phyloP scores from a whole-genome alignment of 805 yeast genomes.

The Yamadazyma sp. region DNA sequence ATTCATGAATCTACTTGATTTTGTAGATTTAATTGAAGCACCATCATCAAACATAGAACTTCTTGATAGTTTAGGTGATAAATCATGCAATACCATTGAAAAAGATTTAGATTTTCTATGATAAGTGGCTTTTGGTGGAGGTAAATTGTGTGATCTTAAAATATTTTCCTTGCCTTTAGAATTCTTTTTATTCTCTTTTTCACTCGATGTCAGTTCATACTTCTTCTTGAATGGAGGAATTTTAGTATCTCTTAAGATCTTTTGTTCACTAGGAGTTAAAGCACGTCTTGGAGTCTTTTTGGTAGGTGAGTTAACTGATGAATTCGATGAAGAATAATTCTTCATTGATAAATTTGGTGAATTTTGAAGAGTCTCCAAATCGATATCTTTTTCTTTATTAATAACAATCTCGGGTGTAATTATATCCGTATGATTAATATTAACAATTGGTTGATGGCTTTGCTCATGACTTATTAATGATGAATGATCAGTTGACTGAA shows the following conservation, averaged over 20 bases:
- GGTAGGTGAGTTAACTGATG: slow-evolving; percentile 1
- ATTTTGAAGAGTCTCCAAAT: slow-evolving; percentile 6
- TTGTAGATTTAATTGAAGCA: slow-evolving; percentile 10
- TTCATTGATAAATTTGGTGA: slow-evolving; percentile 4
- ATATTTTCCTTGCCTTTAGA: slow-evolving; percentile 1
- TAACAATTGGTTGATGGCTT: slow-evolving; percentile 1
- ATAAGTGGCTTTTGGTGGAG: slow-evolving; percentile 3
- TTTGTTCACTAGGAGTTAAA: slow-evolving; percentile 23
- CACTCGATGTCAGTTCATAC: too few species aligned
- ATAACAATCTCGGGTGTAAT: slow-evolving; percentile 18
- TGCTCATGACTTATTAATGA: slow-evolving; percentile 17
- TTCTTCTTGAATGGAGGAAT: slow-evolving; percentile 21
- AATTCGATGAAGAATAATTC: neutral
- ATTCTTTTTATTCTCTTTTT: neutral
- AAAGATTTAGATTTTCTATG: slow-evolving; percentile 23
- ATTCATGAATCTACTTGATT: slow-evolving; percentile 17
- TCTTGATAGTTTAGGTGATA: slow-evolving; percentile 17
- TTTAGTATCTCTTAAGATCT: slow-evolving; percentile 20
- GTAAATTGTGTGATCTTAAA: neutral
- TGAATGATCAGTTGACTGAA: slow-evolving; percentile 30
- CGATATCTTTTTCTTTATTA: slow-evolving; percentile 9
- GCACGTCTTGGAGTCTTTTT: slow-evolving; percentile 11
- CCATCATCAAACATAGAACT: slow-evolving; percentile 13
- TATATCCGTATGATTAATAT: neutral
- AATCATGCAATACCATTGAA: slow-evolving; percentile 17